Conservation (phyloP, 345 rosid genomes). For the Tarenaya hassleriana region DNA sequence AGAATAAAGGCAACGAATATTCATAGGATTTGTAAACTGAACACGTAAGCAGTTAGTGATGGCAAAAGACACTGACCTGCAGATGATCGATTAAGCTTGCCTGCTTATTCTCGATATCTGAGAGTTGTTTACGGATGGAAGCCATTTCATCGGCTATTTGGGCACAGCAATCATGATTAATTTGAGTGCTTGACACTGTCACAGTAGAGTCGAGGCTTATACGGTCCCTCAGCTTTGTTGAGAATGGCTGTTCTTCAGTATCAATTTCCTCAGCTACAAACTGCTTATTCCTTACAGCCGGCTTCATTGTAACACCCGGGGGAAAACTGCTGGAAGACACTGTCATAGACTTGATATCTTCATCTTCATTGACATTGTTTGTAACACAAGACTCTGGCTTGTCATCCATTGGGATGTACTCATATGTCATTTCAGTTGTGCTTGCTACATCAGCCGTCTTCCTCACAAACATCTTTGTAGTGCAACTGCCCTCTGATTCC, state of each 20-base stretch:
- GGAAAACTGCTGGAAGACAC: slow-evolving; percentile 41
- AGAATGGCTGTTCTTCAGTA: slow-evolving; percentile 39
- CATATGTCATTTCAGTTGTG: slow-evolving; percentile 44
- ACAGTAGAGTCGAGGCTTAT: slow-evolving; percentile 70
- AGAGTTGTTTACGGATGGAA: slow-evolving; percentile 67
- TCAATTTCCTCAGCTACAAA: slow-evolving; percentile 40
- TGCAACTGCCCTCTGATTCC: slow-evolving; percentile 77
- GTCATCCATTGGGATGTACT: slow-evolving; percentile 49
- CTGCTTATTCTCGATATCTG: slow-evolving; percentile 70
- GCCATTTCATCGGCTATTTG: slow-evolving; percentile 58
- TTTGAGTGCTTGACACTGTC: slow-evolving; percentile 53
- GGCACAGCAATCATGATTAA: slow-evolving; percentile 45
- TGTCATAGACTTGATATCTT: slow-evolving; percentile 43
- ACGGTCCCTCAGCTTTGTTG: slow-evolving; percentile 44
- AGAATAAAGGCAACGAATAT: neutral
- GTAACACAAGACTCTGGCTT: slow-evolving; percentile 57
- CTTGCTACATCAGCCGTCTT: slow-evolving; percentile 33
- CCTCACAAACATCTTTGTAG: slow-evolving; percentile 54
- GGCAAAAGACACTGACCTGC: slow-evolving; percentile 48
- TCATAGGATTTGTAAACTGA: neutral
- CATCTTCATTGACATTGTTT: slow-evolving; percentile 36
- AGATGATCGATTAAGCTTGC: slow-evolving; percentile 61
- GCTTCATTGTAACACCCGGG: slow-evolving; percentile 34
- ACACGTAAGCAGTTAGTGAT: neutral
- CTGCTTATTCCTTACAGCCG: slow-evolving; percentile 36